Evolutionary conservation across 352 stramenopile genomes (phyloP).

Genomic region (Phytophthora sansomeana): DNA sequence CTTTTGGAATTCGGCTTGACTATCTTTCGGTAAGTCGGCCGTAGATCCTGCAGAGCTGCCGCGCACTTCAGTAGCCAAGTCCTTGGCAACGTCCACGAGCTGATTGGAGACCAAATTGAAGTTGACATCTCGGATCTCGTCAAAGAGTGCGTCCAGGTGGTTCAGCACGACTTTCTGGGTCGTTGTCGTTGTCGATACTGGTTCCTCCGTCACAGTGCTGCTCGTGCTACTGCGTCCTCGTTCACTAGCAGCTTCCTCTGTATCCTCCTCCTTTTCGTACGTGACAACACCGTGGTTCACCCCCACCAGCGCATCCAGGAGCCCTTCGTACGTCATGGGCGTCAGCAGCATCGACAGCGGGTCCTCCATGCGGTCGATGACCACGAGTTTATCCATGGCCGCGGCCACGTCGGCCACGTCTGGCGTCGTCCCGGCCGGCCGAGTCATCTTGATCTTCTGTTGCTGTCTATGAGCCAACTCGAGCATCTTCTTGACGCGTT

Average conservation of each 20-base stretch:
- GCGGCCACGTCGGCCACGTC: constrained; percentile 8
- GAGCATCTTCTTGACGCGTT: constrained; percentile 69
- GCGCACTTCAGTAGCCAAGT: constrained; percentile 60
- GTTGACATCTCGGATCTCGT: constrained; percentile 79
- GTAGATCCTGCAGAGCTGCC: constrained; percentile 26
- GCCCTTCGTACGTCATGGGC: constrained; percentile 86
- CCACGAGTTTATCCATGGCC: constrained; percentile 62
- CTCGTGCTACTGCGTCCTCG: constrained; percentile 15
- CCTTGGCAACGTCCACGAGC: constrained; percentile 59
- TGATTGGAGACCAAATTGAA: constrained; percentile 73
- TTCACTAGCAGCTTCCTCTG: constrained; percentile 28
- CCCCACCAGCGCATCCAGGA: constrained; percentile 76
- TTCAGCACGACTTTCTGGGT: constrained; percentile 73
- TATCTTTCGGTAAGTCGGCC: constrained; percentile 28
- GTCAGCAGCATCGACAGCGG: constrained; percentile 84
- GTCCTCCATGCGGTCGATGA: constrained; percentile 84
- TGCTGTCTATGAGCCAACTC: constrained; percentile 57
- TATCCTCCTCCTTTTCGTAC: constrained; percentile 54
- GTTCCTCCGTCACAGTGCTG: constrained; percentile 8
- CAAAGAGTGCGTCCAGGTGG: constrained; percentile 73
- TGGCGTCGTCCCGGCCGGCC: constrained; percentile 3
- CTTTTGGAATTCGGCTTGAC: constrained; percentile 47
- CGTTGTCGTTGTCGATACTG: constrained; percentile 11
- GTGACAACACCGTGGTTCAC: constrained; percentile 79
- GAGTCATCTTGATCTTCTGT: constrained; percentile 41